phyloP scores from a whole-genome alignment of 176 grass and related monocot species.

The Hordeum vulgare region DNA sequence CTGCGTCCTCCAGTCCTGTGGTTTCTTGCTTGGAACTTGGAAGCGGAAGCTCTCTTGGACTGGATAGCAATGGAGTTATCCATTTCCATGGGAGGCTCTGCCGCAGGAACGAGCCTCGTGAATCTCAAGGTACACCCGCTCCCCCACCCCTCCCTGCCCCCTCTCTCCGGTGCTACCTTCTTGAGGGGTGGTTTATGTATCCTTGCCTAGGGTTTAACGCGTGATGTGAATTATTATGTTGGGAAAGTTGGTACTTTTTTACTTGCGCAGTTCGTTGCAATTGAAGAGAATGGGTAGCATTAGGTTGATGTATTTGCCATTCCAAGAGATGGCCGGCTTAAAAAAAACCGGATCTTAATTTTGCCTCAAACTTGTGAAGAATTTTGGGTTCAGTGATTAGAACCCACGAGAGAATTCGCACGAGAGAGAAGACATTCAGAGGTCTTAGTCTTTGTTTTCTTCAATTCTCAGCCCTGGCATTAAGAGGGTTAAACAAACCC shows the following conservation, averaged over 20 bases:
- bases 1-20: neutral
- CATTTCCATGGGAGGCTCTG: neutral
- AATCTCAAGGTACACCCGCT: conserved; percentile 8
- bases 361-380: neutral
- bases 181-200: neutral
- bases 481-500: neutral
- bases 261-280: neutral
- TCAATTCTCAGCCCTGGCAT: neutral
- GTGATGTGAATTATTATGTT: neutral
- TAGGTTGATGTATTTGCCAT: neutral
- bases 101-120: neutral
- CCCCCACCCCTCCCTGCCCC: neutral
- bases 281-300: neutral
- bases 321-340: neutral
- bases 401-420: neutral
- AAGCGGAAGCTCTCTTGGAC: neutral
- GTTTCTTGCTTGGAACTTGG: neutral
- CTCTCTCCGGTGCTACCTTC: neutral
- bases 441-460: neutral
- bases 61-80: conserved; percentile 31
- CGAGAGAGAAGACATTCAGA: neutral
- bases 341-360: too few relatives aligned
- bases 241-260: neutral
- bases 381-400: neutral
- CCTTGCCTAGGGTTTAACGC: neutral